Conservation (phyloP, 768 basidiomycete species). For the Dictyophora rubrovolvata region DNA sequence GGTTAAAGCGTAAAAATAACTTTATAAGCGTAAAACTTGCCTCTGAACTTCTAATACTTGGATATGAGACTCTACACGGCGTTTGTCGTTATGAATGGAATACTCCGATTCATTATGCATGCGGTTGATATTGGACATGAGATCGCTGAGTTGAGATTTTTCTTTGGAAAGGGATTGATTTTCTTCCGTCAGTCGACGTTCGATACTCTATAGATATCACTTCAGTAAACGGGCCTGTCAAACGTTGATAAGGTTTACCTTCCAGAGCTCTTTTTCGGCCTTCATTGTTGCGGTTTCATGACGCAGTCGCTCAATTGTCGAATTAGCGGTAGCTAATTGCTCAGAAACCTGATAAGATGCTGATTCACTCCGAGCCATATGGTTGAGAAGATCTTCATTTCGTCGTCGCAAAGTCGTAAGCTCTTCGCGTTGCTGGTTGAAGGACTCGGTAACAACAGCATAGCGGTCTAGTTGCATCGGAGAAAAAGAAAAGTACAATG, state of each 20-base stretch:
- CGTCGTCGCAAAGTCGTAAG: conserved; percentile 5
- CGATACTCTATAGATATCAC: conserved; percentile 45
- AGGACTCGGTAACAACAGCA: conserved; percentile 19
- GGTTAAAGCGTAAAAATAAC: too few relatives aligned
- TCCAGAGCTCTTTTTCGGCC: conserved; percentile 91
- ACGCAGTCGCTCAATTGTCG: conserved; percentile 63
- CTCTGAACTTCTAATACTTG: conserved; percentile 70
- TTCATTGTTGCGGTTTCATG: conserved; percentile 82
- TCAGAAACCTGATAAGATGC: conserved; percentile 46
- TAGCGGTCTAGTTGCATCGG: background rate
- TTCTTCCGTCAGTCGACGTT: conserved; percentile 74
- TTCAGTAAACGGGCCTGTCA: background rate
- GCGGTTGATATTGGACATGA: conserved; percentile 82
- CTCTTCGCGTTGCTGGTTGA: conserved; percentile 7
- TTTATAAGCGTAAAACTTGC: conserved; percentile 31
- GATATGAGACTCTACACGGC: conserved; percentile 69
- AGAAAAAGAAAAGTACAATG: background rate
- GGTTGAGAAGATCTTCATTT: conserved; percentile 6
- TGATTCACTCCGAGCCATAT: background rate
- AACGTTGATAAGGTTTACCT: conserved; percentile 38
- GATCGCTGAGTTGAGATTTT: conserved; percentile 73
- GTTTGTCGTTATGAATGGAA: conserved; percentile 72
- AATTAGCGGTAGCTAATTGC: conserved; percentile 48
- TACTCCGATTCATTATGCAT: conserved; percentile 85
- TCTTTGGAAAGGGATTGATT: conserved; percentile 73